phyloP scores from a whole-genome alignment of 2,329 filamentous ascomycete species.

The Rosellinia necatrix region DNA sequence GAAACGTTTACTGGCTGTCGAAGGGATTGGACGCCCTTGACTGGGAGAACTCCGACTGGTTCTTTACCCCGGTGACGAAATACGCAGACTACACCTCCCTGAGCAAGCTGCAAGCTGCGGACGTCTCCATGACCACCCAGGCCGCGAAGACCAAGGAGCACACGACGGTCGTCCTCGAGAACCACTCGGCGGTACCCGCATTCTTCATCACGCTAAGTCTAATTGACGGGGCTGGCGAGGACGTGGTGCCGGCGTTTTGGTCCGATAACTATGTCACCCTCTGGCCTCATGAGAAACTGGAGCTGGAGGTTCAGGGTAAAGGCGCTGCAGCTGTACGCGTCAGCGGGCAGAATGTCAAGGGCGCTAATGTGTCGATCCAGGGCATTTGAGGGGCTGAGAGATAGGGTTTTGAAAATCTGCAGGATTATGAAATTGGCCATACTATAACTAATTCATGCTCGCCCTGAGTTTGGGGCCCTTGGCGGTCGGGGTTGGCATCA shows the following conservation, averaged over 20 bases:
- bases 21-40: constrained; percentile 52
- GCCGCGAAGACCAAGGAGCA: not conserved
- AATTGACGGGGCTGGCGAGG: constrained; percentile 48
- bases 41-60: constrained; percentile 64
- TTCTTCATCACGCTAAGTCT: constrained; percentile 61
- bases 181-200: constrained; percentile 56
- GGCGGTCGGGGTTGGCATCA: too few relatives aligned
- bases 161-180: constrained; percentile 51
- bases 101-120: constrained; percentile 44
- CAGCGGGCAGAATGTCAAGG: constrained; percentile 36
- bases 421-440: too few relatives aligned
- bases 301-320: constrained; percentile 41
- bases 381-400: too few relatives aligned
- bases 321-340: constrained; percentile 36
- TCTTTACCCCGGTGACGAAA: constrained; percentile 58
- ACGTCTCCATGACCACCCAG: constrained; percentile 40
- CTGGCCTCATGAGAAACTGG: constrained; percentile 59
- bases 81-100: constrained; percentile 56
- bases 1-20: constrained; percentile 66
- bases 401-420: too few relatives aligned
- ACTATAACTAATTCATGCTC: too few relatives aligned
- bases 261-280: constrained; percentile 67
- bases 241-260: constrained; percentile 60
- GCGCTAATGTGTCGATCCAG: constrained; percentile 5
- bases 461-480: too few relatives aligned